Base-by-base conservation (phyloP, 108 stramenopile species). In the Pelagomonas calceolata region DNA sequence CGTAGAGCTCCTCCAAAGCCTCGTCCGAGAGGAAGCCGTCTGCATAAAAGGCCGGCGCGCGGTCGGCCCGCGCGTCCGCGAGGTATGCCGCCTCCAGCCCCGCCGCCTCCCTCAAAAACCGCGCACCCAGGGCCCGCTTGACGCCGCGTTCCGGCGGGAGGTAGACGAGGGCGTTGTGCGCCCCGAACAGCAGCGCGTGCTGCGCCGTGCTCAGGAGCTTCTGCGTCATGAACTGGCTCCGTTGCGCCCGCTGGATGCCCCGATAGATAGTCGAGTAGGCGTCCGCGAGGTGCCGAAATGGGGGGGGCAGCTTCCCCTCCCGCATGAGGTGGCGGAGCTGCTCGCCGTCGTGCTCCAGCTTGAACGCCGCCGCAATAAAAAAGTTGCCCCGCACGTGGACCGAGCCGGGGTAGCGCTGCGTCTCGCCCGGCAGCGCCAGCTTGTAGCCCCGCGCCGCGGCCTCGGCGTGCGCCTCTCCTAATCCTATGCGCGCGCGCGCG, bases 161-260 rank as follows among this genome's bases (percentile, higher is more conserved):
- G 34, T 73, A 21, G 26, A 73, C 29, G 34, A 71, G 21, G 70
- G 73, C 66, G 73, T 73, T 73, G 73, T 71, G 66, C 30, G 32
- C 35, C 16, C 70, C 70, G 30, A 32, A 69, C 29, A 73, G 73
- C 15, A n/a, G 31, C 30, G 32, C 70, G 73, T 60, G 10, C 51
- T 4, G 21, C 21, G 14, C 7, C 21, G 26, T 3, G 7, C 21
- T 26, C 21, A 60, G 51, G 51, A 60, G 3, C 1, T 60, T 1
- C 51, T 26, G 18, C 51, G 3, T 1, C 51, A 26, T 26, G 51
- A 26, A 16, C 51, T 60, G 21, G 7, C 29, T 12, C 51, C 39
- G 39, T 5, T 43, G 9, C n/a, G 44, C 44, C 14, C 44, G 44
- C 14, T 10, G 14, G 44, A 45, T 45, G 44, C 14, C 44, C 14